Conservation (phyloP, 495 filamentous ascomycete species). For the Neurospora tetrasperma region DNA sequence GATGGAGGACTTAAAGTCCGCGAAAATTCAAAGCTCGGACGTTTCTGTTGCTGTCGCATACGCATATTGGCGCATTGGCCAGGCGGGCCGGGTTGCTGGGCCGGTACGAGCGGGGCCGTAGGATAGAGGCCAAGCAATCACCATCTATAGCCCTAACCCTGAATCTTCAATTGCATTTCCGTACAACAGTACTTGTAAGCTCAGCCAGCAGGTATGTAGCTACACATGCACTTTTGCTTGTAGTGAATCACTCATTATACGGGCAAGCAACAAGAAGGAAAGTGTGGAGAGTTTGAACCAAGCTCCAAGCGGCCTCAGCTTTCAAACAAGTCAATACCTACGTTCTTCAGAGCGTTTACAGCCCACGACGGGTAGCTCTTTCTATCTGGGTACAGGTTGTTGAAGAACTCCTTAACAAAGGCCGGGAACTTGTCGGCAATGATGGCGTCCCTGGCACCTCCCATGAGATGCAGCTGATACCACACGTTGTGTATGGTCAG, state of each 20-base stretch:
- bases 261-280: neutral
- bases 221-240: neutral
- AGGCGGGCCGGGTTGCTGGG: neutral
- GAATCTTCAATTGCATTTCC: neutral
- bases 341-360: conserved; percentile 64
- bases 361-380: conserved; percentile 72
- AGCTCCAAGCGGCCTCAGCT: conserved; percentile 5
- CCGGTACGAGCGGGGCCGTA: neutral
- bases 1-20: neutral
- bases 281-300: neutral
- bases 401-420: conserved; percentile 73
- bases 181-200: neutral
- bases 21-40: neutral
- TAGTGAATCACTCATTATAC: neutral
- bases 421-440: conserved; percentile 70
- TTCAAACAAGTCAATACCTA: conserved; percentile 68
- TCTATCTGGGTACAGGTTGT: conserved; percentile 55
- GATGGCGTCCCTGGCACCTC: conserved; percentile 61
- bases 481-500: conserved; percentile 93
- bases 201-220: neutral
- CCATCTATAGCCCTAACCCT: neutral
- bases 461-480: conserved; percentile 79
- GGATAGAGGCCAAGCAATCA: neutral
- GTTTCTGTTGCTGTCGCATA: neutral
- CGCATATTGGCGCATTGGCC: neutral